Conservation (phyloP, 176 grass and related monocot genomes). For the Metroxylon sagu region DNA sequence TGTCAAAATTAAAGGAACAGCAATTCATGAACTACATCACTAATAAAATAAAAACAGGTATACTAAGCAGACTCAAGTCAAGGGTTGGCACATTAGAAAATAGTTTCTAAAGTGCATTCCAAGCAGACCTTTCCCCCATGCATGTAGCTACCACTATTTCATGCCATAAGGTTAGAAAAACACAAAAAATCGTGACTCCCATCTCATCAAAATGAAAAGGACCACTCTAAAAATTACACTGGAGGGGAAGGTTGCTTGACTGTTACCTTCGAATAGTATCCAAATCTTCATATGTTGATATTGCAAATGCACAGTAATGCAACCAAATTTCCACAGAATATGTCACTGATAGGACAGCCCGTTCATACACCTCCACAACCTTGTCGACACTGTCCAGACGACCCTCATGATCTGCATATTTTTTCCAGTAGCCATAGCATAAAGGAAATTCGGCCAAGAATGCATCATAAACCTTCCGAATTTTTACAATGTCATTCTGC, state of each 20-base stretch:
- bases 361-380: slow-evolving; percentile 90
- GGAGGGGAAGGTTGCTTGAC: not conserved
- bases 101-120: slow-evolving; percentile 21
- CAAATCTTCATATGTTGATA: slow-evolving; percentile 85
- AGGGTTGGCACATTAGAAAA: slow-evolving; percentile 7
- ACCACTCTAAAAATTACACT: too few relatives aligned
- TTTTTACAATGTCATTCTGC: slow-evolving; percentile 71
- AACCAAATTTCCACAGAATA: slow-evolving; percentile 99
- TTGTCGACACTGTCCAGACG: slow-evolving; percentile 53
- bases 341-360: slow-evolving; percentile 87
- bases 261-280: slow-evolving; percentile 83
- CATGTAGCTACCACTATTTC: slow-evolving; percentile 2
- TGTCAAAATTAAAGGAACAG: slow-evolving; percentile 8
- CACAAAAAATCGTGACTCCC: too few relatives aligned
- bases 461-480: slow-evolving; percentile 86
- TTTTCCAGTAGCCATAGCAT: slow-evolving; percentile 99
- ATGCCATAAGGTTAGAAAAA: slow-evolving; percentile 12
- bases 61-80: not conserved
- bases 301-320: slow-evolving; percentile 84
- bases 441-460: slow-evolving; percentile 91
- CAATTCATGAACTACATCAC: slow-evolving; percentile 4
- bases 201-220: too few relatives aligned
- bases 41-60: not conserved
- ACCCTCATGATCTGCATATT: slow-evolving; percentile 93
- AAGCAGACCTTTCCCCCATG: slow-evolving; percentile 23